phyloP scores from a whole-genome alignment of 495 filamentous ascomycete genomes.

The Schizothecium vesticola region DNA sequence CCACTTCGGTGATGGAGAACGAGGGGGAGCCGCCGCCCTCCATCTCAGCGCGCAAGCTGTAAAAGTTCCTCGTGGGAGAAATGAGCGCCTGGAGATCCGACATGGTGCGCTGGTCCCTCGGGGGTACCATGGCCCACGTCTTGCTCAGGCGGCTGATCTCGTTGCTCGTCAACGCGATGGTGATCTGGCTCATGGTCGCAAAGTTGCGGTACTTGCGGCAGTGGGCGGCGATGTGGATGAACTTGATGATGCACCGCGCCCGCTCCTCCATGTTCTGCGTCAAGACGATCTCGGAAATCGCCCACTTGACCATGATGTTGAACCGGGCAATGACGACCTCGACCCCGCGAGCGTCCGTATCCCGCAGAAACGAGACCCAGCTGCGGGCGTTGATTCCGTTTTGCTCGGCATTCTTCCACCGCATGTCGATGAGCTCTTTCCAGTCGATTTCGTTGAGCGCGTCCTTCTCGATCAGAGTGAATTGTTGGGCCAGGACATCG shows the following conservation, averaged over 20 bases:
- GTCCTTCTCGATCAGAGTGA: conserved; percentile 93
- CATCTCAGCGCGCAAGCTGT: conserved; percentile 86
- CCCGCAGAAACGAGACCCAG: conserved; percentile 90
- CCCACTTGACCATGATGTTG: conserved; percentile 98
- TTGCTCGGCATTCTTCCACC: conserved; percentile 68
- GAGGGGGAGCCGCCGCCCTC: conserved; percentile 49
- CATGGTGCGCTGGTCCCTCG: conserved; percentile 63
- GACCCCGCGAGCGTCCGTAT: conserved; percentile 77
- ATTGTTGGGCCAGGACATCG: conserved; percentile 83
- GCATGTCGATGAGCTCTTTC: conserved; percentile 93
- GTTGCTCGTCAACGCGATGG: conserved; percentile 80
- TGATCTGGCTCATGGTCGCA: conserved; percentile 92
- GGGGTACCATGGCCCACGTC: conserved; percentile 78
- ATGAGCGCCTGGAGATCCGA: conserved; percentile 78
- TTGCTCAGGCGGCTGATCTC: conserved; percentile 69
- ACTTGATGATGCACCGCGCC: conserved; percentile 78
- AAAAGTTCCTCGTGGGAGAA: conserved; percentile 85
- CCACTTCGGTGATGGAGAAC: conserved; percentile 54
- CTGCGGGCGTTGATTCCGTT: conserved; percentile 56
- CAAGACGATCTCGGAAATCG: conserved; percentile 82
- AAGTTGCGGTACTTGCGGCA: conserved; percentile 86
- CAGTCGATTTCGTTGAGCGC: conserved; percentile 95
- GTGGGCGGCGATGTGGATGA: conserved; percentile 85
- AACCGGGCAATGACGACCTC: conserved; percentile 96
- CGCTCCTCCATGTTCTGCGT: conserved; percentile 79